A percentile compares a stretch with the other conserved stretches of the same genome.
Conservation (phyloP, 1,139 yeast species). For the Tardiomyces blankii region DNA sequence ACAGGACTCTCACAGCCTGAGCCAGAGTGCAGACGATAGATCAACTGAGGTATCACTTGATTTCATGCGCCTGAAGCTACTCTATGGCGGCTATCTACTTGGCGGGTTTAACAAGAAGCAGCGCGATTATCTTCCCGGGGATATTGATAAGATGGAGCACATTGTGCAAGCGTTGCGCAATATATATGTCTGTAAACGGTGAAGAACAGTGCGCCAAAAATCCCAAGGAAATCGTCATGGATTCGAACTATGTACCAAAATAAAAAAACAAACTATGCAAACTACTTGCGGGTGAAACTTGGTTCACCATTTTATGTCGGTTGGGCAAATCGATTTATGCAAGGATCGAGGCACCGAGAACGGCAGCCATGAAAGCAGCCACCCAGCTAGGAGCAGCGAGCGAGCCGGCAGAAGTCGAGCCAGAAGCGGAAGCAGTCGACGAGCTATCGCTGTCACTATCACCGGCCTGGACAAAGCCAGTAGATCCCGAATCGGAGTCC, state of each 20-base stretch:
- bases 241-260: neutral
- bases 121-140: constrained; percentile 29
- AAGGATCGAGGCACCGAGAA: constrained; percentile 6
- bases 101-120: constrained; percentile 35
- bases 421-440: neutral
- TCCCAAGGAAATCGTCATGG: neutral
- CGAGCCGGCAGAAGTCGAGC: neutral
- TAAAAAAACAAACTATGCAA: neutral
- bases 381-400: constrained; percentile 4
- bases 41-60: neutral
- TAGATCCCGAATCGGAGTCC: too few relatives aligned
- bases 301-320: neutral
- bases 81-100: constrained; percentile 49
- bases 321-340: neutral
- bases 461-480: too few relatives aligned
- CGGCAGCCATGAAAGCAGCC: constrained; percentile 7
- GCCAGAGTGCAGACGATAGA: neutral
- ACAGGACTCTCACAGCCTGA: neutral
- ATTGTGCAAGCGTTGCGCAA: constrained; percentile 22
- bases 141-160: constrained; percentile 36
- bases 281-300: neutral
- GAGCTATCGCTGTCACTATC: too few relatives aligned
- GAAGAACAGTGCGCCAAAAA: neutral
- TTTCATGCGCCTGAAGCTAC: constrained; percentile 29
- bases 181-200: constrained; percentile 12